Evolutionary conservation across 495 filamentous ascomycete genomes (phyloP).

Genomic region (Lophiotrema nucula): DNA sequence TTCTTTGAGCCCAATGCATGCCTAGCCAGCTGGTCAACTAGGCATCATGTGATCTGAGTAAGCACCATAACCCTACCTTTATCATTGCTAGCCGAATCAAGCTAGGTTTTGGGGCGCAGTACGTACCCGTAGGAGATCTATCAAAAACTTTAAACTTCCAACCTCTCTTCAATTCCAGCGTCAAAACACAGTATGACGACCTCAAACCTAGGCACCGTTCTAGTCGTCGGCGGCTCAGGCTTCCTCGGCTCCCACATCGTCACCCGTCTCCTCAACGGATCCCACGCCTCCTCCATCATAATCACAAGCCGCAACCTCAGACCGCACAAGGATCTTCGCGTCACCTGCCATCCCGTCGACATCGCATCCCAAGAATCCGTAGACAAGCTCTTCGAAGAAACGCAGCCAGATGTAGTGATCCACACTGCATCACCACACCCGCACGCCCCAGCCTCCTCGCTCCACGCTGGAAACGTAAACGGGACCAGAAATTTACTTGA

Average conservation of each 20-base stretch:
- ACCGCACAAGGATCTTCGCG: not conserved
- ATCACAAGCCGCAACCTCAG: conserved; percentile 32
- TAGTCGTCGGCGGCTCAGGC: conserved; percentile 69
- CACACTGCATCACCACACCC: conserved; percentile 33
- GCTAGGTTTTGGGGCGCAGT: no score
- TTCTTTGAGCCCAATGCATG: no score
- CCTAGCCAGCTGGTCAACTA: no score
- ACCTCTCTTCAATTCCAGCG: no score
- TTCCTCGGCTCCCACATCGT: conserved; percentile 72
- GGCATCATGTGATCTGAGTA: no score
- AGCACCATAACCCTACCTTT: no score
- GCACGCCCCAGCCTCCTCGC: not conserved
- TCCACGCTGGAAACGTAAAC: conserved; percentile 24
- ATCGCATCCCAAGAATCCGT: conserved; percentile 23
- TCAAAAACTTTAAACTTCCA: no score
- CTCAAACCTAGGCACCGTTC: conserved; percentile 38
- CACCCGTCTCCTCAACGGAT: conserved; percentile 52
- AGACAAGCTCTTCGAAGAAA: conserved; percentile 22
- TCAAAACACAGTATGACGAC: no score
- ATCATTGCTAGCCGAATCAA: no score
- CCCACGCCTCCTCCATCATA: conserved; percentile 12
- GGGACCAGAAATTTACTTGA: conserved; percentile 32
- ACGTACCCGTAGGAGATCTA: no score
- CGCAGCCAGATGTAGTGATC: conserved; percentile 35
- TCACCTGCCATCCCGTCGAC: conserved; percentile 31